Evolutionary conservation across 805 yeast species (phyloP), one percentile per base, ranked within the genome.

Genomic region (Yarrowia hollandica): DNA sequence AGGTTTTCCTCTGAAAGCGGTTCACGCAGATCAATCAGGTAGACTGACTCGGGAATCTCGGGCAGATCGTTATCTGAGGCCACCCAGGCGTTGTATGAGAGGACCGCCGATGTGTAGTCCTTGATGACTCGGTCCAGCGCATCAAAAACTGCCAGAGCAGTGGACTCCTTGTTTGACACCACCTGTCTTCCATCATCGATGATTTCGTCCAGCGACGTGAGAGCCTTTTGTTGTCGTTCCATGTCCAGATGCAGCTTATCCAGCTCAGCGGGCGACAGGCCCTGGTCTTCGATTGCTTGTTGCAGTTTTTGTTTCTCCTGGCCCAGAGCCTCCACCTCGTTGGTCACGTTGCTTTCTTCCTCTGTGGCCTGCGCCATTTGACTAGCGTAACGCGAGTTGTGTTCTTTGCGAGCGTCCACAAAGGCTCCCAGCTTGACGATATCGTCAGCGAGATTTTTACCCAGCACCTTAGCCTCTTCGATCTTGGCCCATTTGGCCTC

Each of bases 341-440:
- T 22, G 11, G 30, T 33, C 11, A 48, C 55, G 19, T 48, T 48
- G 28, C 5, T 33, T 22, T 48, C 78, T 65, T 88, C 94, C 6
- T 69, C 70, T 28, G 77, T 74, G 61, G 87, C 79, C 63, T 82
- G 82, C n/a, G 77, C 74, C 50, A 89, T 68, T 41, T 82, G 79
- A 15, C 71, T 64, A 2, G 79, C 76, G 94, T 96, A 87, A 67
- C 82, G 84, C 12, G 69, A 64, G 64, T 83, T 85, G 62, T 88
- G 77, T n/a, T 75, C 74, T 64, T 83, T 81, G 81, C 87, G 84
- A 7, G 82, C 77, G 41, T 82, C 82, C 57, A 87, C 82, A 67
- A 86, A 88, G n/a, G 83, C 85, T 65, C 81, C 79, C 66, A 88
- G 86, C 69, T 86, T 86, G 41, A 75, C 74, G 39, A 86, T 75